Conservation (phyloP, 352 stramenopile species). For the Blastocystis sp. region DNA sequence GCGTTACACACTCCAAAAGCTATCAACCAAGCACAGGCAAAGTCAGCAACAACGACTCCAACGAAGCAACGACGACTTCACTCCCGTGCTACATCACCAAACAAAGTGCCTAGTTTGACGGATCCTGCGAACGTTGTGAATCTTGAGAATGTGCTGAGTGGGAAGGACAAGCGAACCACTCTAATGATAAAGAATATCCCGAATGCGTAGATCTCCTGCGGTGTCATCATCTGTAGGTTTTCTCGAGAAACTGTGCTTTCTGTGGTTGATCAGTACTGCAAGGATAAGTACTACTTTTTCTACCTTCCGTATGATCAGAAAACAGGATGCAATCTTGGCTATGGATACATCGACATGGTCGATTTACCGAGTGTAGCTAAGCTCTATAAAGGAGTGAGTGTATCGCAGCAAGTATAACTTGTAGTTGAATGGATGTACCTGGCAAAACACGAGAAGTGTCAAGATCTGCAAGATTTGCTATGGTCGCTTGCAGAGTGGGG, state of each 20-base stretch:
- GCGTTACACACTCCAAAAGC: neutral
- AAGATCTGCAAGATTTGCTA: conserved; percentile 98
- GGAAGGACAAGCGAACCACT: conserved; percentile 87
- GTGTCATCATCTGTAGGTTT: conserved; percentile 2
- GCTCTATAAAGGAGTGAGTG: conserved; percentile 10
- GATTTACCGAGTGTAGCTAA: conserved; percentile 65
- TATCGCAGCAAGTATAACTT: neutral
- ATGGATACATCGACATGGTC: conserved; percentile 99
- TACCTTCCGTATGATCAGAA: conserved; percentile 99
- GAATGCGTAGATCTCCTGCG: conserved; percentile 88
- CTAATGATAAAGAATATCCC: conserved; percentile 99
- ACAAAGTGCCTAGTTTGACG: neutral
- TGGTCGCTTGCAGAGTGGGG: conserved; percentile 78
- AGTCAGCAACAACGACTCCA: neutral
- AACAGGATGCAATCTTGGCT: conserved; percentile 99
- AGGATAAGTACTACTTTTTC: conserved; percentile 93
- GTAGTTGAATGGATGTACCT: conserved; percentile 67
- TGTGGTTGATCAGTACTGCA: conserved; percentile 86
- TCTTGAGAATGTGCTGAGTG: conserved; percentile 63
- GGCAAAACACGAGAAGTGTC: conserved; percentile 97
- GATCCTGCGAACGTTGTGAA: neutral
- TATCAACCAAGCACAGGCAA: neutral
- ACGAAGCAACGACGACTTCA: neutral
- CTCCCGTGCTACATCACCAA: neutral
- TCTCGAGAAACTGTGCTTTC: conserved; percentile 91